Evolutionary conservation across 2,329 filamentous ascomycete genomes (phyloP).

Genomic region (Colletotrichum tofieldiae): DNA sequence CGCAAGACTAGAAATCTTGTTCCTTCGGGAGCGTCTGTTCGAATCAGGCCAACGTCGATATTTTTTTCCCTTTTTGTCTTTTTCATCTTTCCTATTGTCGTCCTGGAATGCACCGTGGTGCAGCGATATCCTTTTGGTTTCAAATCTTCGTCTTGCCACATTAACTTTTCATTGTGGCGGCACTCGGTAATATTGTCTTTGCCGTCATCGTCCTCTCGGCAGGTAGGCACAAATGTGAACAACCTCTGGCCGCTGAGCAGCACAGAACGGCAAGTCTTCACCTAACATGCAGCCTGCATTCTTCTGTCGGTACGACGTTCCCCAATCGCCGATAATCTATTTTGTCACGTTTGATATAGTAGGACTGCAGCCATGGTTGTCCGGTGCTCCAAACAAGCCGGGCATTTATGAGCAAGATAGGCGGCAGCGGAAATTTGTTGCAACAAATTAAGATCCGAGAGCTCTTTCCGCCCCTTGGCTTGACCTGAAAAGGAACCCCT

Average conservation of each 20-base stretch:
- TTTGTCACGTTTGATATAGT: too few species aligned
- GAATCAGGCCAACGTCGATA: slow-evolving; percentile 41
- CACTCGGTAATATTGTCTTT: not conserved
- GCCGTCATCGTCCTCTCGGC: not conserved
- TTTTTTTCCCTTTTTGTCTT: not conserved
- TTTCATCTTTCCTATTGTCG: not conserved
- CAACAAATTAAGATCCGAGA: not conserved
- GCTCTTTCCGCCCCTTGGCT: too few species aligned
- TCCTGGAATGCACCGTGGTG: not conserved
- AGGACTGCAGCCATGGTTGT: not conserved
- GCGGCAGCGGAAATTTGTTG: not conserved
- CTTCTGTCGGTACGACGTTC: not conserved
- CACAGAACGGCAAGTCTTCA: not conserved
- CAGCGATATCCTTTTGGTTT: too few species aligned
- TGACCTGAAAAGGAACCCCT: too few species aligned
- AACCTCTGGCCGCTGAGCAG: not conserved
- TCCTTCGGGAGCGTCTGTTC: slow-evolving; percentile 42
- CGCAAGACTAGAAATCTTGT: slow-evolving; percentile 43
- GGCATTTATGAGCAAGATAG: too few species aligned
- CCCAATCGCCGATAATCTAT: too few species aligned
- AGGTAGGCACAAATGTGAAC: not conserved
- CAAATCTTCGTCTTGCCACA: too few species aligned
- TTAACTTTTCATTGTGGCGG: not conserved
- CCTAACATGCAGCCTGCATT: not conserved
- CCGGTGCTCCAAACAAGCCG: not conserved